These are phyloP conservation scores for Tolypocladium cylindrosporum DNA, from an alignment of 2,329 filamentous ascomycete species.

Conservation along the genomic window DNA sequence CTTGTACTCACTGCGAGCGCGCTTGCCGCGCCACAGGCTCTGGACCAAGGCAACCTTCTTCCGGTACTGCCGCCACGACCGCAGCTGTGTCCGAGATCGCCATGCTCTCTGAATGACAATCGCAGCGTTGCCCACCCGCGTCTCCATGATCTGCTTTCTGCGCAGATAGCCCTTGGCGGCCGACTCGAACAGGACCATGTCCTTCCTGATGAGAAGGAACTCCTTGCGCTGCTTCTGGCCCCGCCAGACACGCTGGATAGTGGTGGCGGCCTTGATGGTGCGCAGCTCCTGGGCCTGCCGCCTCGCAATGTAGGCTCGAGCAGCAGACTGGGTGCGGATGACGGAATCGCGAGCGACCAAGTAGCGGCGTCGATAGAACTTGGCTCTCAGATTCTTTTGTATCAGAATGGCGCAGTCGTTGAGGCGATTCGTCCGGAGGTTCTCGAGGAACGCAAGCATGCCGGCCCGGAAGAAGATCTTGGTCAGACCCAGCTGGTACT, in stretches of 20 bases:
- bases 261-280: slow-evolving; percentile 77
- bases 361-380: slow-evolving; percentile 89
- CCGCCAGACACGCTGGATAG: slow-evolving; percentile 91
- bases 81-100: slow-evolving; percentile 70
- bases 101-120: slow-evolving; percentile 84
- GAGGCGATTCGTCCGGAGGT: slow-evolving; percentile 77
- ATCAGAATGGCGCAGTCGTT: slow-evolving; percentile 96
- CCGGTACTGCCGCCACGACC: slow-evolving; percentile 78
- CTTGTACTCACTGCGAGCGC: slow-evolving; percentile 79
- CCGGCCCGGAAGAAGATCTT: slow-evolving; percentile 99
- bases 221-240: slow-evolving; percentile 80
- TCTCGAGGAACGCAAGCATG: slow-evolving; percentile 97
- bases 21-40: slow-evolving; percentile 81
- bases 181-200: slow-evolving; percentile 82
- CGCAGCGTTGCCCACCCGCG: slow-evolving; percentile 83
- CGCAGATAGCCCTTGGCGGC: slow-evolving; percentile 85
- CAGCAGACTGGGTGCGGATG: slow-evolving; percentile 66
- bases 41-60: slow-evolving; percentile 84
- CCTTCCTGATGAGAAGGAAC: slow-evolving; percentile 68
- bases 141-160: slow-evolving; percentile 87
- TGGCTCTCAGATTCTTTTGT: slow-evolving; percentile 93
- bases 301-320: slow-evolving; percentile 69
- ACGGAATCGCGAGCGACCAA: slow-evolving; percentile 78
- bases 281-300: slow-evolving; percentile 71
- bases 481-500: slow-evolving; percentile 93